phyloP scores from a whole-genome alignment of 2,329 filamentous ascomycete species.

The Ophiocordyceps sinensis region DNA sequence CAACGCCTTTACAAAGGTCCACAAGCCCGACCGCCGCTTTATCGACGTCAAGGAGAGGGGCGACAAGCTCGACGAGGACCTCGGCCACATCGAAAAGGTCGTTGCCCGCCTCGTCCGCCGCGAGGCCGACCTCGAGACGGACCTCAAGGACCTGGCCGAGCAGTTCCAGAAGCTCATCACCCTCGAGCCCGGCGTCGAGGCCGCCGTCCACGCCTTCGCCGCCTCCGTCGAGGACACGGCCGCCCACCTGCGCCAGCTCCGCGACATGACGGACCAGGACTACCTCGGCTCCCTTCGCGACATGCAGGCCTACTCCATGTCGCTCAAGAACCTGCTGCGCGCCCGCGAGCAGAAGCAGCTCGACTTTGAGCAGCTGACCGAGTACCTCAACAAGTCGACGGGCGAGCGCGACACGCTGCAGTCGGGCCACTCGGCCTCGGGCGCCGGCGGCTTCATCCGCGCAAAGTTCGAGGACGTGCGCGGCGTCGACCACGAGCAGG shows the following conservation, averaged over 20 bases:
- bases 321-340: constrained; percentile 77
- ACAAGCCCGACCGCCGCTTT: constrained; percentile 90
- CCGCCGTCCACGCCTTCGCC: constrained; percentile 72
- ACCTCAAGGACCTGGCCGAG: constrained; percentile 78
- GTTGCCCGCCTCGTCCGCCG: constrained; percentile 78
- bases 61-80: constrained; percentile 87
- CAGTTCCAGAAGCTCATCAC: constrained; percentile 90
- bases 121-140: constrained; percentile 73
- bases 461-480: constrained; percentile 94
- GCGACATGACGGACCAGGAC: constrained; percentile 87
- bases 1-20: constrained; percentile 91
- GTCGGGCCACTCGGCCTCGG: constrained; percentile 40
- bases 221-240: constrained; percentile 74
- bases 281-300: constrained; percentile 86
- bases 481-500: constrained; percentile 90
- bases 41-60: constrained; percentile 86
- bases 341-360: constrained; percentile 95
- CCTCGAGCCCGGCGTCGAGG: constrained; percentile 76
- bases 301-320: constrained; percentile 88
- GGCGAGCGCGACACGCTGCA: constrained; percentile 69
- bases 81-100: constrained; percentile 90
- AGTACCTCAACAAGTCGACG: constrained; percentile 87
- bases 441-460: constrained; percentile 65
- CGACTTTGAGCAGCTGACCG: constrained; percentile 88
- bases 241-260: constrained; percentile 61